These are phyloP conservation scores for Rhizophora apiculata DNA, from an alignment of 345 rosid genomes.

Conservation along the genomic window DNA sequence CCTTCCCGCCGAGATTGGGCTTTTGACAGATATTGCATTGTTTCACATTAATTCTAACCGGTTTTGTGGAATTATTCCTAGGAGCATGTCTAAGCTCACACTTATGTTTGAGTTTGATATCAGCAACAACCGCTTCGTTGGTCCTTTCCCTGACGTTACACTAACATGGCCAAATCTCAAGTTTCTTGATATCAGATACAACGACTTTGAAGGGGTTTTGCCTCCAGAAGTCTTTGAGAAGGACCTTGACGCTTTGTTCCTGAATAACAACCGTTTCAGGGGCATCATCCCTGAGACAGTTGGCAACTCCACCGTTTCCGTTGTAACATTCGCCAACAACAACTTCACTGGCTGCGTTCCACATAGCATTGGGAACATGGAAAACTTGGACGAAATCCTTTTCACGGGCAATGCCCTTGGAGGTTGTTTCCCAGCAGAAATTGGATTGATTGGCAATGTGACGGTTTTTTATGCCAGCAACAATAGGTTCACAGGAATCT, in stretches of 20 bases:
- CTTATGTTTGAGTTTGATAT: constrained; percentile 19
- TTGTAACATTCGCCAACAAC: constrained; percentile 25
- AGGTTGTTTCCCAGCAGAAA: constrained; percentile 26
- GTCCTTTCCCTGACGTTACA: constrained; percentile 9
- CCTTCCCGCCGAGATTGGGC: constrained; percentile 23
- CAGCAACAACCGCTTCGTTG: constrained; percentile 25
- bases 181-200: constrained; percentile 23
- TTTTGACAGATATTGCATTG: constrained; percentile 16
- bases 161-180: constrained; percentile 6
- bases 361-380: constrained; percentile 27
- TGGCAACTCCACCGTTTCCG: constrained; percentile 23
- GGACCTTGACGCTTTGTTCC: constrained; percentile 20
- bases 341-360: constrained; percentile 27
- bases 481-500: constrained; percentile 20
- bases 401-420: constrained; percentile 18
- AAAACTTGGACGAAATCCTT: constrained; percentile 19
- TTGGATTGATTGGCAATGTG: constrained; percentile 19
- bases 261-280: constrained; percentile 17
- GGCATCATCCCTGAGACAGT: constrained; percentile 18
- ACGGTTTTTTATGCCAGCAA: constrained; percentile 24
- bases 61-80: constrained; percentile 21
- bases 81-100: constrained; percentile 13
- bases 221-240: constrained; percentile 10
- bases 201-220: constrained; percentile 19
- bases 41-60: constrained; percentile 20